A percentile compares a stretch with the other conserved stretches of the same genome.
Evolutionary conservation across 2,329 filamentous ascomycete genomes (phyloP).

Genomic region (Geosmithia morbida): DNA sequence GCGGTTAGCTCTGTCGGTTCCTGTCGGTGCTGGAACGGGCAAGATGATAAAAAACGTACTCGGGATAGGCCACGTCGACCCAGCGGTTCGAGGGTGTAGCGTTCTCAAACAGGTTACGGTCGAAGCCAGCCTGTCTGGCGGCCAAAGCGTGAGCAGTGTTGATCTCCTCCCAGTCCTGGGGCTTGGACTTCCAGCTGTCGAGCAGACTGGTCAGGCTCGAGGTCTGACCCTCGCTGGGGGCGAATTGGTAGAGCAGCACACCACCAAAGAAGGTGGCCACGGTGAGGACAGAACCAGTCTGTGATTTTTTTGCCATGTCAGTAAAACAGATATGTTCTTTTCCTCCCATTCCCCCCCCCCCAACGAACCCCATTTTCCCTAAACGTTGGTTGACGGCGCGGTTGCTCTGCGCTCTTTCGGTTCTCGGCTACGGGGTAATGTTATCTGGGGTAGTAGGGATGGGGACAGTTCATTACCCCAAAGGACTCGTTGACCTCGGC

Average conservation of each 20-base stretch:
- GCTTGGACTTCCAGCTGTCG: conserved; percentile 28
- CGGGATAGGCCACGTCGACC: conserved; percentile 39
- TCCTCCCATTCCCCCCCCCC: neutral
- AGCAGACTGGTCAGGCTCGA: conserved; percentile 31
- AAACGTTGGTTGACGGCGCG: conserved; percentile 1
- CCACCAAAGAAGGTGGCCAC: conserved; percentile 28
- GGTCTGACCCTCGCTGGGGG: conserved; percentile 34
- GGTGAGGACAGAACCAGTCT: conserved; percentile 34
- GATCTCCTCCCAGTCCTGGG: conserved; percentile 34
- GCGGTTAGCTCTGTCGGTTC: neutral
- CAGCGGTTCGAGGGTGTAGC: conserved; percentile 25
- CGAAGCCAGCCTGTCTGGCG: conserved; percentile 40
- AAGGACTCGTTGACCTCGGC: conserved; percentile 37
- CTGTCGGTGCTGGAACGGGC: neutral
- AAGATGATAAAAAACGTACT: conserved; percentile 28
- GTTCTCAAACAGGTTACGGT: conserved; percentile 39
- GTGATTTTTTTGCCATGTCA: neutral
- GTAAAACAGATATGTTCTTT: neutral
- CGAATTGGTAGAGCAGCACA: conserved; percentile 31
- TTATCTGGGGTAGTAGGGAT: neutral
- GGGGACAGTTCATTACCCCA: conserved; percentile 26
- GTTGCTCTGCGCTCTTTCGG: conserved; percentile 2
- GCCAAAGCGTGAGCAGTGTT: conserved; percentile 36
- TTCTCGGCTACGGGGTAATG: neutral
- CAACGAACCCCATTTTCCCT: neutral